Percentiles rank a stretch among this genome's conserved stretches.
phyloP scores from a whole-genome alignment of 2,329 filamentous ascomycete species.

The Aspergillus tubingensis region DNA sequence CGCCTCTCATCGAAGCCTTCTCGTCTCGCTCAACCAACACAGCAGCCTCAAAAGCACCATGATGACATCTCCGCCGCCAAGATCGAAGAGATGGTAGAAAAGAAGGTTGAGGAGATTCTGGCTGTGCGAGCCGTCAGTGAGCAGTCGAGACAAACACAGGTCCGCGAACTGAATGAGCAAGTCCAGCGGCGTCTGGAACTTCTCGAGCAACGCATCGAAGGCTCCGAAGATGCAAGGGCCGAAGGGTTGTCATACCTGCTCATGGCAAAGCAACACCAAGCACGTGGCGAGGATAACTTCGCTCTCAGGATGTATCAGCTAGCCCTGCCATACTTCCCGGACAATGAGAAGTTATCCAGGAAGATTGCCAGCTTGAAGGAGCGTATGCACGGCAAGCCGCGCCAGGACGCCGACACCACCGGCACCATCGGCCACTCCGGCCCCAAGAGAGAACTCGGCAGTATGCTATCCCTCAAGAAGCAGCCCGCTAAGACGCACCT shows the following conservation, averaged over 20 bases:
- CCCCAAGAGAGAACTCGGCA: conserved; percentile 30
- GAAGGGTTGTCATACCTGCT: conserved; percentile 83
- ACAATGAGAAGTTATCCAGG: conserved; percentile 70
- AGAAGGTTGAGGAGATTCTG: conserved; percentile 85
- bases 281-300: conserved; percentile 73
- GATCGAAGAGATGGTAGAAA: conserved; percentile 90
- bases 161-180: conserved; percentile 67
- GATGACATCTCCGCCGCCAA: conserved; percentile 66
- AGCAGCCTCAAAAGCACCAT: conserved; percentile 40
- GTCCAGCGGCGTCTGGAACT: conserved; percentile 80
- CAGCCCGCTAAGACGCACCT: conserved; percentile 25
- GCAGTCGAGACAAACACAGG: conserved; percentile 46
- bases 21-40: conserved; percentile 31
- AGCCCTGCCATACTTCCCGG: conserved; percentile 81
- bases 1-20: conserved; percentile 54
- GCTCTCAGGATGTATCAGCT: conserved; percentile 84
- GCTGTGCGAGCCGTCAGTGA: conserved; percentile 70
- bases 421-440: conserved; percentile 20
- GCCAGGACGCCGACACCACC: conserved; percentile 15
- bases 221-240: conserved; percentile 71
- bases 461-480: conserved; percentile 37
- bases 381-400: conserved; percentile 42
- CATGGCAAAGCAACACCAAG: conserved; percentile 90
- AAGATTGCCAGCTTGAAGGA: conserved; percentile 60
- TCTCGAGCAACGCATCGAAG: conserved; percentile 82